phyloP scores from a whole-genome alignment of 2,329 filamentous ascomycete genomes.

The Proliferodiscus dingleyae region DNA sequence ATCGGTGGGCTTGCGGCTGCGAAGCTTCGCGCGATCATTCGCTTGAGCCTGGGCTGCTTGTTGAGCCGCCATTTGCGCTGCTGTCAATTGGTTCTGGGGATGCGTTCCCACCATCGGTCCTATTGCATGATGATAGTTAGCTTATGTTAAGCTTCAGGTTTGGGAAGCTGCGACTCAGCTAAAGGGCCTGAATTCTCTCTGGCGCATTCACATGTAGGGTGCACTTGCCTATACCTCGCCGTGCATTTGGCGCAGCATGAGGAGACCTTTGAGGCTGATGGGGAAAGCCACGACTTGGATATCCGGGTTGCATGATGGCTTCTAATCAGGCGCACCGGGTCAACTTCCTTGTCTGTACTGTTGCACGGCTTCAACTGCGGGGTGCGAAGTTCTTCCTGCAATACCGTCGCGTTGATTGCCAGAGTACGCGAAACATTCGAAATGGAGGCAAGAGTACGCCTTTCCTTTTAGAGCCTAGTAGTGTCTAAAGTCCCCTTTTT shows the following conservation, averaged over 20 bases:
- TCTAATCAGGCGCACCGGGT: background rate
- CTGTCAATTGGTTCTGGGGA: constrained; percentile 41
- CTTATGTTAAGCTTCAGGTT: constrained; percentile 8
- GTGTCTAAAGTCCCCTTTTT: background rate
- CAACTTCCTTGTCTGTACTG: background rate
- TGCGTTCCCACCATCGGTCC: constrained; percentile 31
- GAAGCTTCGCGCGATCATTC: constrained; percentile 67
- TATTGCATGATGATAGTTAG: constrained; percentile 14
- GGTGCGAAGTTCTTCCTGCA: background rate
- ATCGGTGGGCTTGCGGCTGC: constrained; percentile 87
- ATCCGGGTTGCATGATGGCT: constrained; percentile 29
- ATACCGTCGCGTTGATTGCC: background rate
- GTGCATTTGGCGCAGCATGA: constrained; percentile 23
- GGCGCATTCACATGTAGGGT: constrained; percentile 12
- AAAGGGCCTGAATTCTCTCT: constrained; percentile 10
- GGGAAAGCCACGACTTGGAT: constrained; percentile 23
- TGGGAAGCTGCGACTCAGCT: constrained; percentile 6
- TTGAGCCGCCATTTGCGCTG: constrained; percentile 50
- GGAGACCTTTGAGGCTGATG: constrained; percentile 29
- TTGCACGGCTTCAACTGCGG: background rate
- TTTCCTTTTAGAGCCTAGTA: background rate
- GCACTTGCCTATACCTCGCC: constrained; percentile 34
- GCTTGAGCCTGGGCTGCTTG: constrained; percentile 46
- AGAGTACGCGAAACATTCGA: background rate
- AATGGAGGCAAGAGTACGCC: background rate